Base-by-base conservation (phyloP, 108 stramenopile genomes). In the Cyclotella atomus region DNA sequence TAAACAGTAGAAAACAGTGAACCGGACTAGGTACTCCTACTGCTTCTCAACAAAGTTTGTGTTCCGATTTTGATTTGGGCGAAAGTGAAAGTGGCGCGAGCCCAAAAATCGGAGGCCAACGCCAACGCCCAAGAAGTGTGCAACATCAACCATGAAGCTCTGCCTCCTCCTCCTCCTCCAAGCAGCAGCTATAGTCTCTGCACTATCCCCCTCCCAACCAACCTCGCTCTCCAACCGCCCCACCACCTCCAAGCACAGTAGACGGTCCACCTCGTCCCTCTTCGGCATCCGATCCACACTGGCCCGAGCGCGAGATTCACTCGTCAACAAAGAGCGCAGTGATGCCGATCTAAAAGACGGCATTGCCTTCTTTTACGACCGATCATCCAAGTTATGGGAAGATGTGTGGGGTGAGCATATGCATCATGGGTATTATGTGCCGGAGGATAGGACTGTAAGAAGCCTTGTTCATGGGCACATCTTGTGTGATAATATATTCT, bases 321-420 rank as follows among this genome's bases (percentile, higher is more conserved):
- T 93, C 9, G 59, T 89, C 44, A 81, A 80, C 59, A 73, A 75
- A 23, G 93, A 94, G 56, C 79, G 91, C n/a, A 82, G 80, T n/a
- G 81, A 88, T 16, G 77, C 88, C 33, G 94, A 97, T 69, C 83
- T 98, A 23, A 98, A 96, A 74, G 84, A 90, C 25, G 98, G 97
- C 12, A 98, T 98, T 76, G 96, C 96, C 9, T 87, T 85, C 45
- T 97, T 99, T 83, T 99, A 99, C 74, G 98, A 99, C 76, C 84
- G 91, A 1, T 89, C 89, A 20, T 92, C 93, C 9, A 84, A 90
- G 23, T 53, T 99, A 17, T 99, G 98, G 98, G 95, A 97, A 76
- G 92, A 96, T 44, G 92, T 98, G 12, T 97, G 96, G 97, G 96
- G 96, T 2, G 72, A 91, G 71, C 93, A 94, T 71, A 91, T 94